Evolutionary conservation across 1,139 yeast species (phyloP).

Genomic region (Geotrichum klebahnii): DNA sequence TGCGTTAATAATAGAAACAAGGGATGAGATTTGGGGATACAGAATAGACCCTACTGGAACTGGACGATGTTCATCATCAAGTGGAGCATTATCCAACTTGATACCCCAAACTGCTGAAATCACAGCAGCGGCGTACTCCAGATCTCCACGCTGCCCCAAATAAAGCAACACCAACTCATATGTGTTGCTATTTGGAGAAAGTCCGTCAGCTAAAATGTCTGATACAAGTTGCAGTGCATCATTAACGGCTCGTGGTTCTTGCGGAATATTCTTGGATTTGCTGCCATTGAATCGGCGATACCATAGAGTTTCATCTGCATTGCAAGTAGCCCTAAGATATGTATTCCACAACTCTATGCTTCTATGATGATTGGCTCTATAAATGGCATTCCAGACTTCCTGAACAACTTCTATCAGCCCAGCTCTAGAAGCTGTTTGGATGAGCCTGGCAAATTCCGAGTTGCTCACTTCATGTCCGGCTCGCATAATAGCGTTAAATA

Average conservation of each 20-base stretch:
- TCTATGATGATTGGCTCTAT: constrained; percentile 21
- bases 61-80: constrained; percentile 3
- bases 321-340: constrained; percentile 37
- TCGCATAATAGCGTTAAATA: constrained; percentile 23
- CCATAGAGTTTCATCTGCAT: constrained; percentile 36
- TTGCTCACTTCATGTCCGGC: constrained; percentile 27
- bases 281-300: constrained; percentile 13
- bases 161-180: constrained; percentile 35
- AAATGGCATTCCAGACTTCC: constrained; percentile 32
- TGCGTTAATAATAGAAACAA: constrained; percentile 35
- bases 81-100: constrained; percentile 15
- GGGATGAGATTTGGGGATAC: constrained; percentile 32
- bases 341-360: constrained; percentile 38
- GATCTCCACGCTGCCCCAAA: constrained; percentile 31
- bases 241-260: constrained; percentile 25
- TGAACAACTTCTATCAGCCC: constrained; percentile 29
- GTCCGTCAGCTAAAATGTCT: constrained; percentile 32
- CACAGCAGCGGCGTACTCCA: constrained; percentile 28
- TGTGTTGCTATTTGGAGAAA: constrained; percentile 34
- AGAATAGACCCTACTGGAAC: constrained; percentile 23
- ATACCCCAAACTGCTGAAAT: constrained; percentile 34
- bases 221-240: constrained; percentile 31
- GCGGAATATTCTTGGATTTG: constrained; percentile 17
- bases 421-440: constrained; percentile 33
- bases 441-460: constrained; percentile 32